Evolutionary conservation across 805 yeast species (phyloP), one percentile per base, ranked within the genome.

Genomic region (Ogataea corticis): DNA sequence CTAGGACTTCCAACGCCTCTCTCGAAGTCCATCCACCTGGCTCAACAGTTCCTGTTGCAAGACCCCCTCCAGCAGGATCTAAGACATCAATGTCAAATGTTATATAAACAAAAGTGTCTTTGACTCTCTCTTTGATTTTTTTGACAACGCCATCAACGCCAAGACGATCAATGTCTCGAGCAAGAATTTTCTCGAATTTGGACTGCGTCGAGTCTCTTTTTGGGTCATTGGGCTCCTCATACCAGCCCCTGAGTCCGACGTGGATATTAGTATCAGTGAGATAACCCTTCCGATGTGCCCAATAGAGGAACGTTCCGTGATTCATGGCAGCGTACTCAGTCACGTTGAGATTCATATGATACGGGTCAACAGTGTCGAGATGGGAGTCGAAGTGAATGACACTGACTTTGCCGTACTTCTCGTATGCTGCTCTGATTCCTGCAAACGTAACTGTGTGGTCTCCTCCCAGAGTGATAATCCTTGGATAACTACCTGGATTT

Each of bases 1-100:
- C 80, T 38, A 84, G 55, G 13, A 84, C 61, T 9, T 72, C 63
- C 38, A 82, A 73, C 38, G 83, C 65, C 59, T 84, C 90, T 37
- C 90, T 69, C 1, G 82, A 68, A 10, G 81, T 71, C 73, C 83
- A 77, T 5, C 89, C 90, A 14, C 91, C 91, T 2, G 76, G 77
- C 59, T 85, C 91, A 53, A 83, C 79, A 3, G 91, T 83, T n/a
- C 91, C 91, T 0, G 91, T 85, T 0, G 85, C 90, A 14, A 52
- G 51, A 11, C 89, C 88, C 1, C 88, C 88, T 44, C 71, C 65
- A 4, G 85, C 80, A 1, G 90, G 89, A 58, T 85, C 90, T 46
- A 85, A 65, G 6, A 80, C 84, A 58, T 82, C 87, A 38, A 79
- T 77, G 58, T 73, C 78, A 34, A 73, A 69, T 2, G 73, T 61